Percentiles rank a stretch among this genome's conserved stretches.
phyloP scores from a whole-genome alignment of 2,329 filamentous ascomycete genomes.

The Teratosphaeria zuluensis region DNA sequence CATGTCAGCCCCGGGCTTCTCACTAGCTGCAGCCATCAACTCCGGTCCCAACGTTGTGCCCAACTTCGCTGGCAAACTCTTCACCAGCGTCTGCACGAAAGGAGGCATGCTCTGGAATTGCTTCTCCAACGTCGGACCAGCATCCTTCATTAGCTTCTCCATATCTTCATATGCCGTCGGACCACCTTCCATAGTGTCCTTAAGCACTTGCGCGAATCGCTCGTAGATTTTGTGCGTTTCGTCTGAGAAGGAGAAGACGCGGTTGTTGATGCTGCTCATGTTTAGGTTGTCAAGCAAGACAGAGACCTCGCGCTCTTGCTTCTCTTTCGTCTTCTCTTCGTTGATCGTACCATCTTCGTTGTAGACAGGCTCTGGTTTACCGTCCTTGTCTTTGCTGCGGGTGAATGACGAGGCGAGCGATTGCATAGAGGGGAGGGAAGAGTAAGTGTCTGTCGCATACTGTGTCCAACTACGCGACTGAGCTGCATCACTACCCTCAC shows the following conservation, averaged over 20 bases:
- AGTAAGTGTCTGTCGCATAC: constrained; percentile 20
- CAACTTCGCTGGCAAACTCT: constrained; percentile 72
- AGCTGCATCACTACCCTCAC: constrained; percentile 1
- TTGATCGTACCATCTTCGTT: constrained; percentile 27
- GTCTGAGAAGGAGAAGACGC: constrained; percentile 71
- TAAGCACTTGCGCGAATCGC: constrained; percentile 81
- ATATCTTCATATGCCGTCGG: constrained; percentile 91
- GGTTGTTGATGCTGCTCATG: constrained; percentile 73
- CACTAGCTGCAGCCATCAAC: constrained; percentile 68
- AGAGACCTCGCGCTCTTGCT: constrained; percentile 63
- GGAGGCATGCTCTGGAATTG: constrained; percentile 60
- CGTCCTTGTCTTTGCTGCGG: constrained; percentile 18
- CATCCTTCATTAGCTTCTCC: constrained; percentile 54
- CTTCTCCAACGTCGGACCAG: constrained; percentile 54
- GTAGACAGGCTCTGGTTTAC: constrained; percentile 26
- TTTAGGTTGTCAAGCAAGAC: constrained; percentile 76
- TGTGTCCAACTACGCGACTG: constrained; percentile 21
- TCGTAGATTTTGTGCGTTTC: constrained; percentile 74
- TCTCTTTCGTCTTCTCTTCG: constrained; percentile 32
- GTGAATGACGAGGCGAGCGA: constrained; percentile 9
- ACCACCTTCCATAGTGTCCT: constrained; percentile 83
- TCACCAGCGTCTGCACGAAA: constrained; percentile 77
- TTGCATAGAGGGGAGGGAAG: constrained; percentile 15
- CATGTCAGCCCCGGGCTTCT: constrained; percentile 46
- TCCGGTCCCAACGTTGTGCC: constrained; percentile 69